Evolutionary conservation across 495 filamentous ascomycete genomes (phyloP), one percentile per base, ranked within the genome.

Genomic region (Pyrenopolyporus hunteri): DNA sequence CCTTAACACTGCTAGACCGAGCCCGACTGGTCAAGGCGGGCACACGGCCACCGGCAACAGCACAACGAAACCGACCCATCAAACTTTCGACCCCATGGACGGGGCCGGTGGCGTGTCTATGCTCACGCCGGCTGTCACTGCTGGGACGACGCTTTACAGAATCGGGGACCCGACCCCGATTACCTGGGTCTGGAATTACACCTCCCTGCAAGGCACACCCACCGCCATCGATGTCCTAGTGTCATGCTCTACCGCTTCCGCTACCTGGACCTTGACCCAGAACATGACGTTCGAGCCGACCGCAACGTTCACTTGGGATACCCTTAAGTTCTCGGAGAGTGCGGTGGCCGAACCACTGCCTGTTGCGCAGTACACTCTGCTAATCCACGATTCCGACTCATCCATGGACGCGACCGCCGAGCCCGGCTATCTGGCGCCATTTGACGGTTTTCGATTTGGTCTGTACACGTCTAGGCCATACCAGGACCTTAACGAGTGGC

Each of bases 141-240:
- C 78, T 4, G 82, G 85, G 6, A 76, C 84, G 3, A 85, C 86
- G 59, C 90, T 91, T 69, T 98, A 91, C 85, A 93, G 93, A 74
- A 89, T 98, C 69, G 90, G 89, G 13, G 86, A 98, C 47, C 80
- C 80, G 47, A 87, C 97, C 31, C 81, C 81, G 49, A 79, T 96
- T 11, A 97, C 92, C 1, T 93, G 93, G 73, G 87, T 77, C 0
- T 98, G 93, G 93, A 97, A 97, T 74, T 98, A 97, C 77, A 98
- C 94, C 1, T 91, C 88, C 37, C 78, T 98, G 32, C 82, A 83
- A 23, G 86, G 86, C 13, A 88, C 85, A 0, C 94, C 94, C 0
- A 85, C 84, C 2, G 87, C 84, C 25, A 75, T 98, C 64, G 89
- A 98, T 64, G 83, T 97, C 3, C 74, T 94, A 25, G 89, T 94